A percentile compares a stretch with the other conserved stretches of the same genome.
Evolutionary conservation across 2,329 filamentous ascomycete species (phyloP).

Genomic region (Zymoseptoria tritici): DNA sequence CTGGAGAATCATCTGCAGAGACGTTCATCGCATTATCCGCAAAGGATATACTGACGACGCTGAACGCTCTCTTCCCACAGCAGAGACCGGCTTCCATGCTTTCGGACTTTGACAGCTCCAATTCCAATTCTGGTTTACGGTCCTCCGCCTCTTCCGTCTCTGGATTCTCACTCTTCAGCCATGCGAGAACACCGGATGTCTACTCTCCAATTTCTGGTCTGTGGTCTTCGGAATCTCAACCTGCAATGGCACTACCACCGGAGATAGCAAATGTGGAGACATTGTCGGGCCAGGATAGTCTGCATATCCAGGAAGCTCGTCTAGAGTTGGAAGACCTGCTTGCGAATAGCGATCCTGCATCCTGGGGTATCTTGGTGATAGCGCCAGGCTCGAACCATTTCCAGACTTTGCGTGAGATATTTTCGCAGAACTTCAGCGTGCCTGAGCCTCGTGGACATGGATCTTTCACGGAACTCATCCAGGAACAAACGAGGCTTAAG

Average conservation of each 20-base stretch:
- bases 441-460: background rate
- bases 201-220: background rate
- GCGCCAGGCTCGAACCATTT: slow-evolving; percentile 1
- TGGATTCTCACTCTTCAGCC: slow-evolving; percentile 43
- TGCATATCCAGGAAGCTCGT: slow-evolving; percentile 6
- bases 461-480: background rate
- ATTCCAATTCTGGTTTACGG: slow-evolving; percentile 40
- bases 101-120: slow-evolving; percentile 33
- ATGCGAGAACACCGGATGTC: slow-evolving; percentile 6
- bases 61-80: slow-evolving; percentile 78
- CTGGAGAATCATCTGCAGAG: background rate
- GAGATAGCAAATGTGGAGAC: background rate
- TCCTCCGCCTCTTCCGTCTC: slow-evolving; percentile 46
- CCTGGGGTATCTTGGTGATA: slow-evolving; percentile 11
- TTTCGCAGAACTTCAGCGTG: background rate
- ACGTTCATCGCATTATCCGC: slow-evolving; percentile 45
- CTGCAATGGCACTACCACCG: background rate
- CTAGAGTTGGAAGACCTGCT: slow-evolving; percentile 15
- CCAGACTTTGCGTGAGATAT: slow-evolving; percentile 6
- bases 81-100: slow-evolving; percentile 54
- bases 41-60: slow-evolving; percentile 72
- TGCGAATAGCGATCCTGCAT: slow-evolving; percentile 1
- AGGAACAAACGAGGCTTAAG: background rate
- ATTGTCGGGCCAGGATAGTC: background rate
- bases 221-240: background rate